A percentile compares a stretch with the other conserved stretches of the same genome.
phyloP scores from a whole-genome alignment of 352 stramenopile species.

The Globisporangium nagaii region DNA sequence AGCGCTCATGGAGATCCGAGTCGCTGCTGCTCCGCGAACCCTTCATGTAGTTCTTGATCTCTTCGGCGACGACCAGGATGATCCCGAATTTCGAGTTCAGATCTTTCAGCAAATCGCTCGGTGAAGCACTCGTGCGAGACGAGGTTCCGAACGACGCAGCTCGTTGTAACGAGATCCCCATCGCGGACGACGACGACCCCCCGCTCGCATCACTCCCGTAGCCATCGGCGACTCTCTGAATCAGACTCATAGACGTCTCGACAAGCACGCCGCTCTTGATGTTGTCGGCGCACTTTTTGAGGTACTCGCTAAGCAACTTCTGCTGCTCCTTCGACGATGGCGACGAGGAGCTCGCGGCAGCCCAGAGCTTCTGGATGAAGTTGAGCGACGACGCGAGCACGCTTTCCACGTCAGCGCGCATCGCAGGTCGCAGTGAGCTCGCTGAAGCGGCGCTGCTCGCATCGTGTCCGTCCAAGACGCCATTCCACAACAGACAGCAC shows the following conservation, averaged over 20 bases:
- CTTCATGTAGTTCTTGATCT: constrained; percentile 42
- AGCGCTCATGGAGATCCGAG: constrained; percentile 3
- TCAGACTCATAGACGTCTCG: constrained; percentile 73
- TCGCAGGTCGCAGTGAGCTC: constrained; percentile 18
- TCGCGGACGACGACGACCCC: constrained; percentile 29
- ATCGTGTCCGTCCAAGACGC: constrained; percentile 31
- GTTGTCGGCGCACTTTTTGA: constrained; percentile 66
- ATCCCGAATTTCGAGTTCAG: constrained; percentile 60
- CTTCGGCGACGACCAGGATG: constrained; percentile 47
- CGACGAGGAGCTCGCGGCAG: constrained; percentile 32
- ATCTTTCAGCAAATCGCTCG: constrained; percentile 58
- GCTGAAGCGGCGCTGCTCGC: constrained; percentile 12
- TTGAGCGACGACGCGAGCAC: constrained; percentile 72
- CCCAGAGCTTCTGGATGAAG: constrained; percentile 61
- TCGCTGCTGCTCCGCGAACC: background rate
- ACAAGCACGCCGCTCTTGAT: constrained; percentile 50
- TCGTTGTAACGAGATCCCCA: constrained; percentile 26
- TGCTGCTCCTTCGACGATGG: constrained; percentile 65
- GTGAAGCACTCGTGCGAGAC: constrained; percentile 29
- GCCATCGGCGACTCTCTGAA: constrained; percentile 57
- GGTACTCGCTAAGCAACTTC: constrained; percentile 63
- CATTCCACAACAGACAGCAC: constrained; percentile 79
- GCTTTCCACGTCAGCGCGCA: constrained; percentile 46
- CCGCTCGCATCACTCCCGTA: constrained; percentile 33
- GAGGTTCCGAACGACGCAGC: constrained; percentile 12